Conservation (phyloP, 495 filamentous ascomycete genomes). For the Aspergillus coremiiformis region DNA sequence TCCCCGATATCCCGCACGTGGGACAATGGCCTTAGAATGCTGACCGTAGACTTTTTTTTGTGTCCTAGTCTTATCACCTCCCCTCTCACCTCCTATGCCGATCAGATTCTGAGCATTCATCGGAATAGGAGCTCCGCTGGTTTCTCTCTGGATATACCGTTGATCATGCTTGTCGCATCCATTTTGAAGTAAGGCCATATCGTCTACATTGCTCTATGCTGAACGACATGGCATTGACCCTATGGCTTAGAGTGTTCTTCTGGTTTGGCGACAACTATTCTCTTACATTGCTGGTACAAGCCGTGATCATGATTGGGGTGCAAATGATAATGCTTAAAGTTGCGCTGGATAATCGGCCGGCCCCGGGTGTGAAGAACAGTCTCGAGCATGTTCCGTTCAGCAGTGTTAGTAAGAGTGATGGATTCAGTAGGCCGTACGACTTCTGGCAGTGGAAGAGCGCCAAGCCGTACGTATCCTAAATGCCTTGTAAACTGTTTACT, state of each 20-base stretch:
- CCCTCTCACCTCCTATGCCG: conserved; percentile 78
- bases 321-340: conserved; percentile 82
- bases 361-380: conserved; percentile 47
- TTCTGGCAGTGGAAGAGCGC: conserved; percentile 92
- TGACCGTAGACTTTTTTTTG: conserved; percentile 11
- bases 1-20: not conserved
- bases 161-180: conserved; percentile 96
- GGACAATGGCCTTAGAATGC: conserved; percentile 1
- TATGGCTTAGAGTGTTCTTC: conserved; percentile 67
- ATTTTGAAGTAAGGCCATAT: conserved; percentile 64
- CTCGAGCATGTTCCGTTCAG: conserved; percentile 42
- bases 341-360: conserved; percentile 80
- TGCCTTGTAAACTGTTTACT: not conserved
- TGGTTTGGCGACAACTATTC: conserved; percentile 88
- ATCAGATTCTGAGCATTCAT: conserved; percentile 89
- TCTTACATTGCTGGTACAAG: conserved; percentile 70
- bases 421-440: conserved; percentile 60
- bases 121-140: conserved; percentile 72
- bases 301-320: conserved; percentile 76
- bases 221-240: not conserved
- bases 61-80: conserved; percentile 61
- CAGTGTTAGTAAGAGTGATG: conserved; percentile 16
- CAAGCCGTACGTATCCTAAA: conserved; percentile 54
- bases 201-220: not conserved
- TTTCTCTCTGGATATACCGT: conserved; percentile 83